Percentiles rank a stretch among this genome's conserved stretches.
phyloP scores from a whole-genome alignment of 257 asterid genomes.

The Fraxinus cuspidata region DNA sequence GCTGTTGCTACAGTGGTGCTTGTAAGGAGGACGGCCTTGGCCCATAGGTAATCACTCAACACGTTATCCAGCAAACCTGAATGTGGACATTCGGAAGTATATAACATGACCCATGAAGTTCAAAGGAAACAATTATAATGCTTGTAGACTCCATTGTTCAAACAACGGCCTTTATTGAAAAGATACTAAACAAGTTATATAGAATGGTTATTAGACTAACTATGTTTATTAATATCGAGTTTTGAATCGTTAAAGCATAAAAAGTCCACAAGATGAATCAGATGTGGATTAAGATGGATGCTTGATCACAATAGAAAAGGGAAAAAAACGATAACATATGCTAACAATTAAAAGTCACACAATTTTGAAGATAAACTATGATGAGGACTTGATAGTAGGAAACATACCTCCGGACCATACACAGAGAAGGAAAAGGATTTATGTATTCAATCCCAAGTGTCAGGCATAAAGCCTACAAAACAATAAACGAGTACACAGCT shows the following conservation, averaged over 20 bases:
- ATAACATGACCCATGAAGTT: not conserved
- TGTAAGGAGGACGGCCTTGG: conserved; percentile 93
- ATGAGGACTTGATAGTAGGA: not conserved
- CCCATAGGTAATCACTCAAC: conserved; percentile 95
- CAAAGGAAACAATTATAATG: conserved; percentile 8
- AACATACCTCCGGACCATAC: not conserved
- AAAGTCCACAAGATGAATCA: not conserved
- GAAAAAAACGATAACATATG: not conserved
- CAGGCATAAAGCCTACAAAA: not conserved
- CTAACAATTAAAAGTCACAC: not conserved
- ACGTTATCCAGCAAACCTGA: conserved; percentile 90
- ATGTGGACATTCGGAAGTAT: conserved; percentile 15
- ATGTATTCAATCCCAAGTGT: not conserved
- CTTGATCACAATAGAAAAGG: not conserved
- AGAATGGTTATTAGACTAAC: not conserved
- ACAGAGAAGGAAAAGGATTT: not conserved
- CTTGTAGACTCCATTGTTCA: not conserved
- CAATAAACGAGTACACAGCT: not conserved
- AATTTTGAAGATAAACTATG: not conserved
- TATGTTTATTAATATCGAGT: not conserved
- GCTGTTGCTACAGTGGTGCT: conserved; percentile 95
- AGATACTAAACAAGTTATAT: no score
- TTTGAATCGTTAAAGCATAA: not conserved
- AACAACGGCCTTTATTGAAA: not conserved
- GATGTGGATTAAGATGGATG: not conserved